phyloP scores from a whole-genome alignment of 345 rosid species.

The Combretum micranthum region DNA sequence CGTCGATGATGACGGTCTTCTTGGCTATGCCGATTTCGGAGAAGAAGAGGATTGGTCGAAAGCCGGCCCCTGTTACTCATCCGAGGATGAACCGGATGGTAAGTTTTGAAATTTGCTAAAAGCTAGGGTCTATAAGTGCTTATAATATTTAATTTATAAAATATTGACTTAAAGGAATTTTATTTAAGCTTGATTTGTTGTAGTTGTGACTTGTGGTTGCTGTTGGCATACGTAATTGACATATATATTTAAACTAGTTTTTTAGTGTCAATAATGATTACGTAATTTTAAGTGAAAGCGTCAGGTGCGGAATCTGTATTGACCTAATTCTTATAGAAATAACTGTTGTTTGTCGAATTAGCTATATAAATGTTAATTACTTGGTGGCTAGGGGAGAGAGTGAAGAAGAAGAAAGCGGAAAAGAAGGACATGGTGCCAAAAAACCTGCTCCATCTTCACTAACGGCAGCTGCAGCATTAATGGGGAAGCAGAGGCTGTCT shows the following conservation, averaged over 20 bases:
- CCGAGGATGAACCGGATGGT: conserved; percentile 48
- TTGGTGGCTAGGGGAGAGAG: conserved; percentile 15
- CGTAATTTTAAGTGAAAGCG: too few relatives aligned
- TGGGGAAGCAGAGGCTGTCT: conserved; percentile 79
- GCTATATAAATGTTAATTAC: too few relatives aligned
- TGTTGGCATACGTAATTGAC: too few relatives aligned
- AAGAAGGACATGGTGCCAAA: conserved; percentile 45
- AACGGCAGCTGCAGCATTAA: conserved; percentile 73
- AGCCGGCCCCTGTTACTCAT: conserved; percentile 44
- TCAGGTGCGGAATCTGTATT: too few relatives aligned
- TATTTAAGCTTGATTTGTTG: too few relatives aligned
- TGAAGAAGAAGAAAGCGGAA: conserved; percentile 46
- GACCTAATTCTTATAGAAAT: too few relatives aligned
- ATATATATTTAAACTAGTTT: too few relatives aligned
- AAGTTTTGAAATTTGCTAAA: background rate
- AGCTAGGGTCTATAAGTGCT: background rate
- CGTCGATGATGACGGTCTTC: conserved; percentile 63
- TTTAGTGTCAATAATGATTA: too few relatives aligned
- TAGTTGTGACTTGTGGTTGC: too few relatives aligned
- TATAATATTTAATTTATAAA: too few relatives aligned
- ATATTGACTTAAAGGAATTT: too few relatives aligned
- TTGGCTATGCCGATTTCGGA: conserved; percentile 82
- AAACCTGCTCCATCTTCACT: conserved; percentile 47
- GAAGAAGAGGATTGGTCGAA: conserved; percentile 91
- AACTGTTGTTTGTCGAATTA: too few relatives aligned